These are phyloP conservation scores for Agaricus blazei DNA, from an alignment of 768 basidiomycete genomes.

Conservation along the genomic window DNA sequence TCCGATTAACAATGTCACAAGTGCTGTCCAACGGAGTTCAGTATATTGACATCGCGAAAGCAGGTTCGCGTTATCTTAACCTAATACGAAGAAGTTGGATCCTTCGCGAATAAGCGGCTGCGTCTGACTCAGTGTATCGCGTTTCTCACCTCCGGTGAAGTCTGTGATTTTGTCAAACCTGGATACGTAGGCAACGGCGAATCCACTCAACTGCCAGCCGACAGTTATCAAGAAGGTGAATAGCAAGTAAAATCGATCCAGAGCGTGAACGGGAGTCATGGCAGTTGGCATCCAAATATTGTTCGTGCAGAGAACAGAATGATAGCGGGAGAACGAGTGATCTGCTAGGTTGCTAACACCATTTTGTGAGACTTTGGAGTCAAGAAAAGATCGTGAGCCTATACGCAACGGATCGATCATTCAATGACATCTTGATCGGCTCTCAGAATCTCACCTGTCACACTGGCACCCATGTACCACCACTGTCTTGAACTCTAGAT, in stretches of 20 bases:
- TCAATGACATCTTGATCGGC: no score
- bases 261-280: constrained; percentile 37
- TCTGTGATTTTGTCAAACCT: constrained; percentile 76
- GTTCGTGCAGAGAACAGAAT: not conserved
- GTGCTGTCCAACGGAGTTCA: constrained; percentile 29
- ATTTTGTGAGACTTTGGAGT: not conserved
- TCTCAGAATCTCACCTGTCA: no score
- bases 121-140: not conserved
- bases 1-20: constrained; percentile 58
- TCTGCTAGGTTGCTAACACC: not conserved
- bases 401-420: no score
- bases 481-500: no score
- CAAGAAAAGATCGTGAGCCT: not conserved
- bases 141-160: constrained; percentile 48
- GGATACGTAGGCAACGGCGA: constrained; percentile 62
- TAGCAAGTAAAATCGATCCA: constrained; percentile 45
- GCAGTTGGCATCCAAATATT: not conserved
- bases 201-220: constrained; percentile 58
- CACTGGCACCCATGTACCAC: no score
- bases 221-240: constrained; percentile 48
- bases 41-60: not conserved
- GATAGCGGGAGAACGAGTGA: no score
- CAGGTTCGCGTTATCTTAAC: constrained; percentile 18
- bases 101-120: constrained; percentile 23
- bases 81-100: constrained; percentile 64